Evolutionary conservation across 2,329 filamentous ascomycete genomes (phyloP), one percentile per base, ranked within the genome.

Genomic region (Cercospora citrullina): DNA sequence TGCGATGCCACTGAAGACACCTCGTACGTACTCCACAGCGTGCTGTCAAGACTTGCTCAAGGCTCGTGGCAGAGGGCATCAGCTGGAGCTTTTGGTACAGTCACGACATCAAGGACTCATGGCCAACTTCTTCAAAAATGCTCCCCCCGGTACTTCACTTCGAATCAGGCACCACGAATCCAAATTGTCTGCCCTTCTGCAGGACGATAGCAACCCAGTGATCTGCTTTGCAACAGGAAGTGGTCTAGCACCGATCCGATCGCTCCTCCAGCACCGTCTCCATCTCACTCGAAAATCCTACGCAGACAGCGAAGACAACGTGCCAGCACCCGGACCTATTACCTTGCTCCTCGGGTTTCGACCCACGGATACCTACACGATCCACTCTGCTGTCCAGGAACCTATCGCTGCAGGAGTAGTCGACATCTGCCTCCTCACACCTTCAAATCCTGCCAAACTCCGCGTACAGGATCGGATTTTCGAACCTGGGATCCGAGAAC

Each of bases 201-300:
- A 61, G 23, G 59, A 42, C 1, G 3, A 2, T 14, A 45, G 31
- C 39, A 42, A 12, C 4, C 36, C 59, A 5, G 39, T 61, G 1
- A 61, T 61, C 8, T 61, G 59, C 36, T 61, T 61, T 14, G 59
- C 59, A 3, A 61, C 59, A 28, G 59, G 59, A 14, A 61, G 59
- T n/a, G 59, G 59, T 28, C 8, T 61, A 6, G 59, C 59, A 14
- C 59, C 59, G 4, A 48, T 61, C 18, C 59, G 59, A 6, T 42
- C 33, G 6, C 59, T 61, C 1, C 59, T 61, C 4, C 59, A 61
- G 14, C 33, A 61, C 8, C 59, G 59, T 7, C 59, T 61, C 0
- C 59, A 48, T 18, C 59, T 42, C 6, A 36, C 12, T n/a, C 48
- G 48, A 45, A 8, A 61, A 14, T 33, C 30, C 0, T 48, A 16